phyloP scores from a whole-genome alignment of 2,329 filamentous ascomycete genomes.

The Lachnellula subtilissima region DNA sequence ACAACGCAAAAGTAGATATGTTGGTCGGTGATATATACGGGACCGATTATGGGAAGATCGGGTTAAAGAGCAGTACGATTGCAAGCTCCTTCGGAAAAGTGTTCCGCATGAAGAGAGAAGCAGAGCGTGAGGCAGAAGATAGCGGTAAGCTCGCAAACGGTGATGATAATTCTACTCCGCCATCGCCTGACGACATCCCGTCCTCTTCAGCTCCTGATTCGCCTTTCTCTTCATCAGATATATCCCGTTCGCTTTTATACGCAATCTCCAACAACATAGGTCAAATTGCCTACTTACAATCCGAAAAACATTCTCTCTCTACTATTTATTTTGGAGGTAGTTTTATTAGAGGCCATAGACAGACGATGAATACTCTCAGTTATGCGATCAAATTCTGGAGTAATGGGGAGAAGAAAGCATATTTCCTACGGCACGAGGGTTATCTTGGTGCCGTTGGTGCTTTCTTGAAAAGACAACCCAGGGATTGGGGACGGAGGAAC shows the following conservation, averaged over 20 bases:
- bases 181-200: background rate
- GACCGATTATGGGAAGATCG: slow-evolving; percentile 92
- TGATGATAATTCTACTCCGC: slow-evolving; percentile 13
- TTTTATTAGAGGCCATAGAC: slow-evolving; percentile 91
- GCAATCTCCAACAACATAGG: slow-evolving; percentile 98
- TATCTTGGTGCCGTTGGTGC: slow-evolving; percentile 92
- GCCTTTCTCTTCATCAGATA: slow-evolving; percentile 74
- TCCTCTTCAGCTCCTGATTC: slow-evolving; percentile 14
- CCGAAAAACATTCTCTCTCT: slow-evolving; percentile 84
- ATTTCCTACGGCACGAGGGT: slow-evolving; percentile 91
- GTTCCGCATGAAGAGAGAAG: slow-evolving; percentile 83
- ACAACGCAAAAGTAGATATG: slow-evolving; percentile 93
- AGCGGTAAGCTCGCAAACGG: slow-evolving; percentile 40
- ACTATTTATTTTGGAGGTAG: slow-evolving; percentile 97
- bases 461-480: slow-evolving; percentile 85
- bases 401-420: slow-evolving; percentile 88
- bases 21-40: slow-evolving; percentile 98
- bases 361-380: slow-evolving; percentile 95
- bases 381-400: slow-evolving; percentile 99
- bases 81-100: slow-evolving; percentile 97
- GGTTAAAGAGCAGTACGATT: slow-evolving; percentile 91
- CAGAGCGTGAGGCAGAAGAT: slow-evolving; percentile 74
- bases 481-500: slow-evolving; percentile 82
- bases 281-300: slow-evolving; percentile 96
- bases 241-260: slow-evolving; percentile 86